Evolutionary conservation across 1,284 basidiomycete species (phyloP).

Genomic region (Ceratobasidium theobromae): DNA sequence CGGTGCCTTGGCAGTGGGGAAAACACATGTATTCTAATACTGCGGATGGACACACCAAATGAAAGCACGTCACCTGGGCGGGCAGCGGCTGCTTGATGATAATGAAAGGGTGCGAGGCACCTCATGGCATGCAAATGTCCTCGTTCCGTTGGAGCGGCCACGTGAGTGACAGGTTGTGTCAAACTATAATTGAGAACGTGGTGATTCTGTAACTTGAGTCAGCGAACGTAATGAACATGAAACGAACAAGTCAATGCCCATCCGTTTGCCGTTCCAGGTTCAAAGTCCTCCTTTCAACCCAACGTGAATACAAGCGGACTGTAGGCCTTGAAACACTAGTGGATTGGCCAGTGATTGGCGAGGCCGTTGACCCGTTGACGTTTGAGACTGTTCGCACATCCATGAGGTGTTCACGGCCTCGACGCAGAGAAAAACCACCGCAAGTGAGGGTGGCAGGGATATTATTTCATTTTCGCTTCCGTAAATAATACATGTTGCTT

Average conservation of each 20-base stretch:
- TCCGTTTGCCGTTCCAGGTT: neutral
- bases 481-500: constrained; percentile 31
- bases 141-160: constrained; percentile 13
- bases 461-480: constrained; percentile 22
- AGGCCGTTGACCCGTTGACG: no score
- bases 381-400: neutral
- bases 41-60: neutral
- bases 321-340: no score
- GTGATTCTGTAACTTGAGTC: neutral
- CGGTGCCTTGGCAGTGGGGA: neutral
- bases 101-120: neutral
- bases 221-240: neutral
- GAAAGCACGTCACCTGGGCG: neutral
- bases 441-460: neutral
- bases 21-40: neutral
- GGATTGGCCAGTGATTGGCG: no score
- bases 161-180: neutral
- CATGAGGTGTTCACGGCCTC: neutral
- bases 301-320: neutral
- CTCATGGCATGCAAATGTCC: neutral
- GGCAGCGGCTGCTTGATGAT: neutral
- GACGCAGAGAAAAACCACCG: neutral
- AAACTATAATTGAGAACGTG: constrained; percentile 19
- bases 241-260: neutral
- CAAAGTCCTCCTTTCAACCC: neutral